Evolutionary conservation across 225 moss, liverwort and hornwort species (phyloP), one percentile per base, ranked within the genome.

Genomic region (Polytrichum commune): DNA sequence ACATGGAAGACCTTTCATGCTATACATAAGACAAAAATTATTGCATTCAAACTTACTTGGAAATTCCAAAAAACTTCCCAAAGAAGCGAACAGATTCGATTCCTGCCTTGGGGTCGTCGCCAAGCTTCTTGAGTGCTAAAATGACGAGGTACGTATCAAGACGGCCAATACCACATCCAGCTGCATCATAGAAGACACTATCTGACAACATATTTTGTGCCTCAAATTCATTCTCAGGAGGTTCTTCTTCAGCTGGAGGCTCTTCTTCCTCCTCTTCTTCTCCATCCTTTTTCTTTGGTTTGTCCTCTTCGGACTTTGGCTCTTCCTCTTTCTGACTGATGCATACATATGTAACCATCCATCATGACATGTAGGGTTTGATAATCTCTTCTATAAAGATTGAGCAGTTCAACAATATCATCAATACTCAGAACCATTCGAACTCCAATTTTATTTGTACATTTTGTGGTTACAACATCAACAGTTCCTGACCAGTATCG

Each of bases 201-300:
- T 97, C 92, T 68, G 83, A 90, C 30, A 92, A 82, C 60, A 92
- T 76, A 72, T 97, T 94, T 56, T 97, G 92, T 3, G 79, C 86
- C 70, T 97, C 97, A 71, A 91, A 91, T 25, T 92, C 92, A 53
- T 85, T 97, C 5, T 75, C 55, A 24, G 88, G 80, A 10, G 82
- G 85, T 46, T 86, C 90, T 72, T 88, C 88, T 62, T 85, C 88
- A 5, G 71, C 81, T 0, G 65, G 75, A 33, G 84, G 81, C 1
- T 76, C 70, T 33, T 86, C 90, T 23, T 83, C 85, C 46, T 85
- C 88, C 23, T 90, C 85, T 10, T 77, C 89, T 24, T 81, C 84
- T 32, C 29, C 66, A 7, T 85, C 83, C 58, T 78, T 83, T 70
- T 93, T 83, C 72, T 89, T 90, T 0, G 62, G 68, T 54, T 90